A percentile compares a stretch with the other conserved stretches of the same genome.
These are phyloP conservation scores for Nemania bipapillata DNA, from an alignment of 2,329 filamentous ascomycete species.

Conservation along the genomic window DNA sequence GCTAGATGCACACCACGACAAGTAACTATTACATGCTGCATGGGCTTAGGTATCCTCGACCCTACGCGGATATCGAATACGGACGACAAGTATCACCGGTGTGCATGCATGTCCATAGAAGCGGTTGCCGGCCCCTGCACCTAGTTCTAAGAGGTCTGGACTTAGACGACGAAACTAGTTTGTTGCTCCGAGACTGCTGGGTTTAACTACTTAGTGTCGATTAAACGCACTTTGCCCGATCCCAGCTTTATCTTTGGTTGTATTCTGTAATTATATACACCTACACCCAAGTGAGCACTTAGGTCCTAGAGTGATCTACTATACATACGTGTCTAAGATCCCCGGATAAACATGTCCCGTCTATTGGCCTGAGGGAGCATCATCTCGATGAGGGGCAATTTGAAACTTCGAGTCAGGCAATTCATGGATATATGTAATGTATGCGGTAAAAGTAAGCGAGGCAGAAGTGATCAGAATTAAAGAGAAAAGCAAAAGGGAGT, in stretches of 20 bases:
- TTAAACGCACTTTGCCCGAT: neutral
- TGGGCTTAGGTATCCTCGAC: constrained; percentile 21
- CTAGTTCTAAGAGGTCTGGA: constrained; percentile 20
- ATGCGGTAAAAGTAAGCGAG: neutral
- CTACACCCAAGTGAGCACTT: too few species aligned
- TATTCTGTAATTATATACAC: too few species aligned
- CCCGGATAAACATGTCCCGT: neutral
- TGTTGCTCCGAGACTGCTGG: neutral
- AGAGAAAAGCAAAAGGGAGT: neutral
- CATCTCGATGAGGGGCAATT: neutral
- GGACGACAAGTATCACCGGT: constrained; percentile 18
- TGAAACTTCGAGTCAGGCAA: neutral
- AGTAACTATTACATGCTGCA: constrained; percentile 25
- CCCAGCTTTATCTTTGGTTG: neutral
- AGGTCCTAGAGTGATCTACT: too few species aligned
- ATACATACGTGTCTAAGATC: neutral
- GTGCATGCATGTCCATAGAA: constrained; percentile 35
- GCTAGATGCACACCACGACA: constrained; percentile 7
- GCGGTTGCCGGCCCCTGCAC: constrained; percentile 23
- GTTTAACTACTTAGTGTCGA: neutral
- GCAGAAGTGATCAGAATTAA: neutral
- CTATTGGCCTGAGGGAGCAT: neutral
- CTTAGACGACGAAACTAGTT: neutral
- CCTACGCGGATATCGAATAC: constrained; percentile 25
- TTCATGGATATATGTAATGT: neutral